Percentiles rank a stretch among this genome's conserved stretches.
Evolutionary conservation across 192 early-diverging fungal species (phyloP).

Genomic region (Entophlyctis helioformis): DNA sequence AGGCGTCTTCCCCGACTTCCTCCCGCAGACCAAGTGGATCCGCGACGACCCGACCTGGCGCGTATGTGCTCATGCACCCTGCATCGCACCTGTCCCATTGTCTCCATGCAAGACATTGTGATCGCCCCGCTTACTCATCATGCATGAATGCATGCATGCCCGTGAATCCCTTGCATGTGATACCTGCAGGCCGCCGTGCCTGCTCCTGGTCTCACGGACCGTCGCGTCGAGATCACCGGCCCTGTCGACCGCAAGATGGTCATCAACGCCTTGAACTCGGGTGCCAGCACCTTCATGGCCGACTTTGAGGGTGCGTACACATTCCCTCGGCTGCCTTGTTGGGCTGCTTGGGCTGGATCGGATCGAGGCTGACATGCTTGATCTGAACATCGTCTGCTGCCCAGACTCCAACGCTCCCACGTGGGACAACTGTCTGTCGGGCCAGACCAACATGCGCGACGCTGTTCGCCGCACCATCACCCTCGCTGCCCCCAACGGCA

Average conservation of each 20-base stretch:
- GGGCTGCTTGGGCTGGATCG: no score
- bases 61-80: no score
- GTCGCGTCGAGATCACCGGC: constrained; percentile 95
- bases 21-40: constrained; percentile 84
- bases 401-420: constrained; percentile 92
- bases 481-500: constrained; percentile 81
- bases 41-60: constrained; percentile 84
- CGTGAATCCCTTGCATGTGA: no score
- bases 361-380: no score
- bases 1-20: constrained; percentile 64
- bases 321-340: no score
- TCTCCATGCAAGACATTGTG: no score
- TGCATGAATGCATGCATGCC: no score
- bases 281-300: constrained; percentile 92
- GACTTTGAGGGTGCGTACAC: constrained; percentile 64
- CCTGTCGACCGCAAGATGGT: constrained; percentile 99
- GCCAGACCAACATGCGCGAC: constrained; percentile 91
- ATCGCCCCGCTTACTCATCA: no score
- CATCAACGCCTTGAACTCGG: constrained; percentile 96
- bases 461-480: constrained; percentile 78
- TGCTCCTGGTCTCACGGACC: constrained; percentile 80
- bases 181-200: constrained; percentile 61
- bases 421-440: constrained; percentile 85
- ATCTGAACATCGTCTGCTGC: background rate
- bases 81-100: no score